Evolutionary conservation across 2,329 filamentous ascomycete genomes (phyloP).

Genomic region (Didymella lethalis): DNA sequence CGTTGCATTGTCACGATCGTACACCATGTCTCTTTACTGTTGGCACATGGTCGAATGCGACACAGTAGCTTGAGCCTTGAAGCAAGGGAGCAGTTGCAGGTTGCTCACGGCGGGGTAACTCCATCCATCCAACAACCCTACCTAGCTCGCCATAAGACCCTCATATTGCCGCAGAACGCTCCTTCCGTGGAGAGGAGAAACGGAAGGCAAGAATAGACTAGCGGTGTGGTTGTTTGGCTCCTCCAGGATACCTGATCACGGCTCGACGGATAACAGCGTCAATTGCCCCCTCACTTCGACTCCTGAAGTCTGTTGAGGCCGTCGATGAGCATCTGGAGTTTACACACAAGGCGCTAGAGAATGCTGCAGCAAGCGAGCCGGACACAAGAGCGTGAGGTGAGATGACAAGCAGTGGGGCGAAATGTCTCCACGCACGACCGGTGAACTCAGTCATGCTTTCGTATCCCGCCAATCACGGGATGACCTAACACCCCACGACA

Average conservation of each 20-base stretch:
- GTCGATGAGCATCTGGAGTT: conserved; percentile 38
- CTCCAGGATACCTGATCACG: conserved; percentile 31
- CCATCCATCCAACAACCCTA: conserved; percentile 33
- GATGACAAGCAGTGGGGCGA: conserved; percentile 37
- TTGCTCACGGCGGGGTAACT: conserved; percentile 35
- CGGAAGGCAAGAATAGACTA: conserved; percentile 42
- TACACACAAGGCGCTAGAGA: conserved; percentile 43
- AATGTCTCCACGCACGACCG: conserved; percentile 35
- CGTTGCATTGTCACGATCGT: conserved; percentile 14
- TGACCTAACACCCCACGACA: conserved; percentile 30
- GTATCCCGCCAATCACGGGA: conserved; percentile 35
- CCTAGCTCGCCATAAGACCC: conserved; percentile 34
- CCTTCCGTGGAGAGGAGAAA: conserved; percentile 22
- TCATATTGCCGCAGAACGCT: conserved; percentile 35
- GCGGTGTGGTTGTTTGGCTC: conserved; percentile 37
- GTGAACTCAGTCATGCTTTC: conserved; percentile 29
- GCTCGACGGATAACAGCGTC: conserved; percentile 34
- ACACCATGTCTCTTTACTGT: conserved; percentile 15
- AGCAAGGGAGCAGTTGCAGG: conserved; percentile 22
- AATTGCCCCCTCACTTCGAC: conserved; percentile 33
- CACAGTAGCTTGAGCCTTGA: conserved; percentile 1
- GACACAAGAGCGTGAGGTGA: conserved; percentile 28
- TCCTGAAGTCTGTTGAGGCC: conserved; percentile 31
- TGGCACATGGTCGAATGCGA: conserved; percentile 16
- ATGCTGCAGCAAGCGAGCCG: conserved; percentile 40